A percentile compares a stretch with the other conserved stretches of the same genome.
Evolutionary conservation across 31 red algal genomes (phyloP).

Genomic region (Odonthalia washingtoniensis): DNA sequence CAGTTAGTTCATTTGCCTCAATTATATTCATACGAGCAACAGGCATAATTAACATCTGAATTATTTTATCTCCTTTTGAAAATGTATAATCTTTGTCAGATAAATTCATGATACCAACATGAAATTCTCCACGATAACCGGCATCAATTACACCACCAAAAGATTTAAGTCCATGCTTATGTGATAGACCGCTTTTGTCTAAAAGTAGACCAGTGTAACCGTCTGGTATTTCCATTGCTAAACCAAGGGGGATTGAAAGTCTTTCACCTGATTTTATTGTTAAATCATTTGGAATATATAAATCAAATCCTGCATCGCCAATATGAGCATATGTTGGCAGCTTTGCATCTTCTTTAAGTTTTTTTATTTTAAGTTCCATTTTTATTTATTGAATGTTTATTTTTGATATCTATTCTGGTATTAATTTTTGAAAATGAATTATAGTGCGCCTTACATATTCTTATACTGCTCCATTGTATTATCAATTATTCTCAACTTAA

Average conservation of each 20-base stretch:
- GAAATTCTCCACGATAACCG: conserved; percentile 90
- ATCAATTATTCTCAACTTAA: too few species aligned
- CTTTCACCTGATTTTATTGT: conserved; percentile 68
- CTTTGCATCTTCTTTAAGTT: conserved; percentile 27
- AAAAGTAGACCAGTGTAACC: conserved; percentile 81
- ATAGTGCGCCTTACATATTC: too few species aligned
- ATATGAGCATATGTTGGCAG: conserved; percentile 67
- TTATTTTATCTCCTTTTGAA: conserved; percentile 74
- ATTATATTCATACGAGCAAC: conserved; percentile 64
- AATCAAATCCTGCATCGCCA: conserved; percentile 86
- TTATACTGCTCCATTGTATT: too few species aligned
- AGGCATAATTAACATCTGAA: conserved; percentile 86
- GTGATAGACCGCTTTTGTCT: conserved; percentile 77
- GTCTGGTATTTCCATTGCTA: conserved; percentile 68
- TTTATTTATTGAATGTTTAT: too few species aligned
- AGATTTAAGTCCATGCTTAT: conserved; percentile 80
- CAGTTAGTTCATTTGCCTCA: conserved; percentile 72
- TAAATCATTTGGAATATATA: conserved; percentile 50
- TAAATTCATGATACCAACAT: conserved; percentile 90
- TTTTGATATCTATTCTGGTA: too few species aligned
- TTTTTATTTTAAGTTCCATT: conserved; percentile 6
- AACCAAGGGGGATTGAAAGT: conserved; percentile 70
- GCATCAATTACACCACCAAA: conserved; percentile 91
- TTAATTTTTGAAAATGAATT: too few species aligned
- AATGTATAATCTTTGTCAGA: conserved; percentile 74